These are phyloP conservation scores for Lanmaoa pseudosensibilis DNA, from an alignment of 768 basidiomycete species.

Conservation along the genomic window DNA sequence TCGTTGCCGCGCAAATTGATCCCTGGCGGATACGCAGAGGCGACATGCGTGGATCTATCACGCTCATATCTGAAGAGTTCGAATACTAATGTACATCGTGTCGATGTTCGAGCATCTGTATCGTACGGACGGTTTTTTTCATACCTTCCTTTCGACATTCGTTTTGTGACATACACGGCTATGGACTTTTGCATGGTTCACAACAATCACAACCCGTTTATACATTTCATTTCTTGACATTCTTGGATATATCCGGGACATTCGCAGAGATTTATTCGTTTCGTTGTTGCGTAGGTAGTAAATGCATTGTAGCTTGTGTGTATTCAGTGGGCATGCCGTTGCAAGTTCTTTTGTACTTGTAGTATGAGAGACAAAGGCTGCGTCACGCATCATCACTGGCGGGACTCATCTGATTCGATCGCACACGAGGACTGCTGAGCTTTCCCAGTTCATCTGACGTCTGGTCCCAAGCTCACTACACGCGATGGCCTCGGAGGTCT, in stretches of 20 bases:
- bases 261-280: neutral
- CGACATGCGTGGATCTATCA: constrained; percentile 58
- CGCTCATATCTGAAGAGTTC: constrained; percentile 68
- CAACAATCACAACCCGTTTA: neutral
- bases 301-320: neutral
- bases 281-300: neutral
- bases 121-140: neutral
- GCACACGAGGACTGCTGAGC: neutral
- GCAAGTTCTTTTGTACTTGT: neutral
- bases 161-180: neutral
- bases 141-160: constrained; percentile 1
- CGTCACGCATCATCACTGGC: neutral
- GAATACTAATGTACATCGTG: constrained; percentile 42
- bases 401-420: neutral
- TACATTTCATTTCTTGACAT: neutral
- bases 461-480: neutral
- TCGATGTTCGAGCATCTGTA: neutral
- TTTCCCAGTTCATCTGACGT: neutral
- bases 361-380: too few relatives aligned
- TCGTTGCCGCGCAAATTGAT: constrained; percentile 60
- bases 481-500: neutral
- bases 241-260: neutral
- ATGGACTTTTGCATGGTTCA: neutral
- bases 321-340: too few relatives aligned
- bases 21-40: constrained; percentile 51